Evolutionary conservation across 1,284 basidiomycete species (phyloP), one percentile per base, ranked within the genome.

Genomic region (Microbotryomycetes sp.): DNA sequence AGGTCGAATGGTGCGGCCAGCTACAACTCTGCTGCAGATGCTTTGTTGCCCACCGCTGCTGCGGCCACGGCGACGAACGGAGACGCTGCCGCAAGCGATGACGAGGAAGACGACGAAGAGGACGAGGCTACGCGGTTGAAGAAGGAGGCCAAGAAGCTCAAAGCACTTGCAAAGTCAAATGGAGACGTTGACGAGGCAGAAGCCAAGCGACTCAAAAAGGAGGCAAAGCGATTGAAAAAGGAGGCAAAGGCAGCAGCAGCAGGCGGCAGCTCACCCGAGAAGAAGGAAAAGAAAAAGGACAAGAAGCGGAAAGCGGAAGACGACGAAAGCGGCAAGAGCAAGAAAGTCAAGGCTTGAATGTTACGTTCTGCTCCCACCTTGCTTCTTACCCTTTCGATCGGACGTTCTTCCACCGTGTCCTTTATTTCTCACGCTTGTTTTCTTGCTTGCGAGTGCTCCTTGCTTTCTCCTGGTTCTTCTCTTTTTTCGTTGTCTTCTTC

Each of bases 11-110:
- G 75, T 54, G n/a, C n/a, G n/a, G 81, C 84, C 51, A 84, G 83
- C 51, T 97, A 96, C 77, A 94, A 96, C 76, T 79, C 84, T 15
- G 82, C 84, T 45, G 85, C 86, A 55, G 83, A 85, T 69, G 60
- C 68, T 28, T 79, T 91, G 53, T 81, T 92, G 52, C 81, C 90
- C 45, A 88, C 92, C 41, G 57, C 50, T 3, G 61, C 60, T 31
- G 58, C 62, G 45, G 35, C 57, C 1, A 60, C 57, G 5, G 18
- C 35, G 18, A 23, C 31, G 9, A 35, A 56, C 26, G 47, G 45
- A 31, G 54, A 30, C 24, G 50, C 68, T 51, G 45, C 55, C 27
- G 26, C 53, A 57, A 28, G 55, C 55, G 49, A 58, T 56, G 21
- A 64, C 54, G n/a, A 64, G 53, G n/a, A 59, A 28, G 30, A 84